Evolutionary conservation across 1,284 basidiomycete species (phyloP).

Genomic region (Ganoderma leucocontextum): DNA sequence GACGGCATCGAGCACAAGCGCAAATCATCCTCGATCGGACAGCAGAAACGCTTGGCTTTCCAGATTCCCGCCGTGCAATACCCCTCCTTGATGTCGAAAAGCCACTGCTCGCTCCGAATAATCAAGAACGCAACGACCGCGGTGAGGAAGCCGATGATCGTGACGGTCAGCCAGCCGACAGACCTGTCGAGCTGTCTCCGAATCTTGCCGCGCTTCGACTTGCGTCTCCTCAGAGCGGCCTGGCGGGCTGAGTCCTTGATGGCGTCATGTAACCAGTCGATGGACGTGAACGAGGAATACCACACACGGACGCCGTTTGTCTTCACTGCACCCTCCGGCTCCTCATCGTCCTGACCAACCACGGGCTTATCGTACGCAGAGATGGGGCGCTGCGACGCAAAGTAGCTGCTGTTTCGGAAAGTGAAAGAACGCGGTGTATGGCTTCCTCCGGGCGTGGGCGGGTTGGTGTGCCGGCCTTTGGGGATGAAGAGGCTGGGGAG

Average conservation of each 20-base stretch:
- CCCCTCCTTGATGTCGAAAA: constrained; percentile 96
- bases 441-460: constrained; percentile 32
- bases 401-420: constrained; percentile 50
- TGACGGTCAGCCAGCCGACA: constrained; percentile 92
- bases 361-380: constrained; percentile 76
- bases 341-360: constrained; percentile 44
- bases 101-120: constrained; percentile 86
- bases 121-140: constrained; percentile 90
- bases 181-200: constrained; percentile 82
- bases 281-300: constrained; percentile 87
- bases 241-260: constrained; percentile 91
- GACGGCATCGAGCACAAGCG: constrained; percentile 16
- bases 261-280: constrained; percentile 93
- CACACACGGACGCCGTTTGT: constrained; percentile 91
- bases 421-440: constrained; percentile 46
- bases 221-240: constrained; percentile 70
- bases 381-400: constrained; percentile 63
- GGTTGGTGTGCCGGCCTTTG: constrained; percentile 44
- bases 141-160: constrained; percentile 84
- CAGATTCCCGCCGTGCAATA: constrained; percentile 81
- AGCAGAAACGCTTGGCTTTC: constrained; percentile 86
- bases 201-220: constrained; percentile 76
- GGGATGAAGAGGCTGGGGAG: constrained; percentile 47
- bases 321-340: constrained; percentile 65
- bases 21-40: constrained; percentile 52